phyloP scores from a whole-genome alignment of 208 protist genomes.

The Crithidia thermophila region DNA sequence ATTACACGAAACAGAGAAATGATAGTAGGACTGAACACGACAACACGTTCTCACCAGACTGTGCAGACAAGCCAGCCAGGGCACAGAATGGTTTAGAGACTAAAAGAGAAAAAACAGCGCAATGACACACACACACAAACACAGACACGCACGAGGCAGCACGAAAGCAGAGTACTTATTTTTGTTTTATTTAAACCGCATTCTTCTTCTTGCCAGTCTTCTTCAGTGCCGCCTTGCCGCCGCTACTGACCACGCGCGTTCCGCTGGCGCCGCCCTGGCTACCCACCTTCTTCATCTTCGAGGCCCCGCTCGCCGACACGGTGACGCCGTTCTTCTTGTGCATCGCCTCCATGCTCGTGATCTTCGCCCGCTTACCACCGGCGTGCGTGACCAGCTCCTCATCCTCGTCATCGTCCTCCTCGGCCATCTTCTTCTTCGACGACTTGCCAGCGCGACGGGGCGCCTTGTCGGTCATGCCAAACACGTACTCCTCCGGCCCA shows the following conservation, averaged over 20 bases:
- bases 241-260: slow-evolving; percentile 42
- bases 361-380: slow-evolving; percentile 19
- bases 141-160: too few relatives aligned
- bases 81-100: too few relatives aligned
- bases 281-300: slow-evolving; percentile 56
- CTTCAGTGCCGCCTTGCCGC: slow-evolving; percentile 34
- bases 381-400: background rate
- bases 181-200: background rate
- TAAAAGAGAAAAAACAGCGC: background rate
- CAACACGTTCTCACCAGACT: too few relatives aligned
- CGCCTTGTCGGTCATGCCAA: slow-evolving; percentile 57
- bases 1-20: too few relatives aligned
- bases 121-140: background rate
- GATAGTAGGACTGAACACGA: too few relatives aligned
- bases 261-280: slow-evolving; percentile 13
- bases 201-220: slow-evolving; percentile 25
- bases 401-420: slow-evolving; percentile 5
- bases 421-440: slow-evolving; percentile 24
- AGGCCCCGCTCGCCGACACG: slow-evolving; percentile 25
- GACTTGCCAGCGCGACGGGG: slow-evolving; percentile 21
- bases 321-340: slow-evolving; percentile 24
- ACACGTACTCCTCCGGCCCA: slow-evolving; percentile 73
- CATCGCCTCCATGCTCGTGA: slow-evolving; percentile 33
- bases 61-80: too few relatives aligned
- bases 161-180: background rate